Percentiles rank a stretch among this genome's conserved stretches.
Conservation (phyloP, 2,329 filamentous ascomycete species). For the Coniosporium tulheliwenetii region DNA sequence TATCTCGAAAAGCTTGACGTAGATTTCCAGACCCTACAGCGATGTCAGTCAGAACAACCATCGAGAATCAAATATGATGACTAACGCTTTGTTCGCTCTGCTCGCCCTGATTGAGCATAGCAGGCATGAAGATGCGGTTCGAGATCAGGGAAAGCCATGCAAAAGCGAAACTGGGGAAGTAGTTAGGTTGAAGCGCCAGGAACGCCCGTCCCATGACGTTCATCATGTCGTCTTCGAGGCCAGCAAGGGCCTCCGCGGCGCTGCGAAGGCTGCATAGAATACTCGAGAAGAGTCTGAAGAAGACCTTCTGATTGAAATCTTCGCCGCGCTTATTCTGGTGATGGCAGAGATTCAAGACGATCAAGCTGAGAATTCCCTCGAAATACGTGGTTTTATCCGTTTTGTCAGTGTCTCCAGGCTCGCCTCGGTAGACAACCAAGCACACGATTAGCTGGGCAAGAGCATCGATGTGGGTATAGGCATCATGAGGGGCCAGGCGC, state of each 20-base stretch:
- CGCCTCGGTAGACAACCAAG: constrained; percentile 57
- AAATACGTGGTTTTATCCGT: constrained; percentile 55
- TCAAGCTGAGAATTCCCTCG: constrained; percentile 61
- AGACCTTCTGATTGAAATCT: constrained; percentile 72
- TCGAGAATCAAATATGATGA: constrained; percentile 1
- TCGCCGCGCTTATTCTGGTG: constrained; percentile 72
- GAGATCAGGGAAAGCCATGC: constrained; percentile 71
- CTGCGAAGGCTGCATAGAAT: constrained; percentile 62
- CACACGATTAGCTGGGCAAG: constrained; percentile 66
- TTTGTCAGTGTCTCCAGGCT: constrained; percentile 41
- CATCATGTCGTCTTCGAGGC: constrained; percentile 54
- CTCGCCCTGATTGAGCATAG: constrained; percentile 52
- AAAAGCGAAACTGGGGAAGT: constrained; percentile 71
- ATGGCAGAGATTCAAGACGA: constrained; percentile 68
- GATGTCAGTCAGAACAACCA: constrained; percentile 1
- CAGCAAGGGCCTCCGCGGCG: constrained; percentile 28
- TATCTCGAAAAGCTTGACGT: constrained; percentile 56
- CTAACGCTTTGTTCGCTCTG: constrained; percentile 23
- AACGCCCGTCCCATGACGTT: constrained; percentile 58
- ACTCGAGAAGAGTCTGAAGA: constrained; percentile 77
- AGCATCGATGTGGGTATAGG: constrained; percentile 57
- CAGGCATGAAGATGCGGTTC: constrained; percentile 72
- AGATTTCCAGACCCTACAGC: constrained; percentile 56
- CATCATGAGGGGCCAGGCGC: constrained; percentile 41
- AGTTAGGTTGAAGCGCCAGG: constrained; percentile 55